These are phyloP conservation scores for Orychophragmus violaceus DNA, from an alignment of 345 rosid species.

Conservation along the genomic window DNA sequence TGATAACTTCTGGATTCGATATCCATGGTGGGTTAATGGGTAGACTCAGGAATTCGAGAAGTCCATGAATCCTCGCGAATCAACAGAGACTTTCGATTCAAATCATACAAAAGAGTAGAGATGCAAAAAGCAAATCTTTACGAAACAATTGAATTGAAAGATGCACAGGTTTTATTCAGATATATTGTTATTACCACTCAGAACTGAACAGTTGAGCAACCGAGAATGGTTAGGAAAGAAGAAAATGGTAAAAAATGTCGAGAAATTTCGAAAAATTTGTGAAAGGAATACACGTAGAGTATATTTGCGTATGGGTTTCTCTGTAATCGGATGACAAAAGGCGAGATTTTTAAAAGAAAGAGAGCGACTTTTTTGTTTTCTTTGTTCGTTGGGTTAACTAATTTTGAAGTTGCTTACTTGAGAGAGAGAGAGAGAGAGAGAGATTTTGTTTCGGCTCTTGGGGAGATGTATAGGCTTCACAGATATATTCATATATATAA, in stretches of 20 bases:
- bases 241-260: neutral
- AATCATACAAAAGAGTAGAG: neutral
- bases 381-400: neutral
- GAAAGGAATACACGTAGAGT: constrained; percentile 20
- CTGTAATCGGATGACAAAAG: constrained; percentile 7
- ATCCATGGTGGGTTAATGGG: constrained; percentile 44
- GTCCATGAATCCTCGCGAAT: constrained; percentile 25
- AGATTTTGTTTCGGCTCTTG: constrained; percentile 5
- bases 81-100: constrained; percentile 20
- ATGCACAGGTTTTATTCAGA: neutral
- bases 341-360: constrained; percentile 19
- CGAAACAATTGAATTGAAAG: neutral
- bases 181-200: neutral
- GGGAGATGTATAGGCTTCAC: constrained; percentile 8
- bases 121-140: neutral
- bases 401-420: constrained; percentile 25
- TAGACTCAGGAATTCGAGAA: constrained; percentile 22
- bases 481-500: too few relatives aligned
- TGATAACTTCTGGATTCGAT: constrained; percentile 43
- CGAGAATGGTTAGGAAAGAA: constrained; percentile 34
- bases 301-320: neutral
- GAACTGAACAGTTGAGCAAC: constrained; percentile 8
- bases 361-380: constrained; percentile 6
- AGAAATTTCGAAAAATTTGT: constrained; percentile 6
- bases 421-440: constrained; percentile 5